A percentile compares a stretch with the other conserved stretches of the same genome.
phyloP scores from a whole-genome alignment of 2,329 filamentous ascomycete species.

The Fusarium begoniae region DNA sequence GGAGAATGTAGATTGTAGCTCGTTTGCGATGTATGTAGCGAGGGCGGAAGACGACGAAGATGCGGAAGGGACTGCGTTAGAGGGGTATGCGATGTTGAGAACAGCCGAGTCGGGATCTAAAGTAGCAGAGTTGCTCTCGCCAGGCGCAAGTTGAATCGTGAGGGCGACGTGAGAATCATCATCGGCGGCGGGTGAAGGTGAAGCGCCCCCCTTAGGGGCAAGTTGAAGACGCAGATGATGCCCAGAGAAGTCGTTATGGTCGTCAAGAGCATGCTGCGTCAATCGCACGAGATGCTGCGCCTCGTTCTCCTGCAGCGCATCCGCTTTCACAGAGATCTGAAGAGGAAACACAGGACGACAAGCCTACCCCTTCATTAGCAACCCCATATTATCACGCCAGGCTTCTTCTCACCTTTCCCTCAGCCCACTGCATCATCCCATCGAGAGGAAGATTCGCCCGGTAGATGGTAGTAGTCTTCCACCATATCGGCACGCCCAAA shows the following conservation, averaged over 20 bases:
- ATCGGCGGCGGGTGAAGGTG: constrained; percentile 38
- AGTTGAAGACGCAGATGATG: constrained; percentile 74
- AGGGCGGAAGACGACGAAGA: constrained; percentile 77
- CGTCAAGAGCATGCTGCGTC: constrained; percentile 88
- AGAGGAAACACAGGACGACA: constrained; percentile 91
- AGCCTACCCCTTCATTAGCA: constrained; percentile 62
- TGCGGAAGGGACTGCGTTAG: constrained; percentile 71
- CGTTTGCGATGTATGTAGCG: constrained; percentile 79
- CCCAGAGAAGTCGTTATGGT: constrained; percentile 84
- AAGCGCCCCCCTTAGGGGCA: constrained; percentile 41
- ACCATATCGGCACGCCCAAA: constrained; percentile 93
- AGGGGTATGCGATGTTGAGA: constrained; percentile 80
- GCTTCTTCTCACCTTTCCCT: constrained; percentile 73
- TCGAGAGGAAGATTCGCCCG: constrained; percentile 83
- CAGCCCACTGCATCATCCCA: constrained; percentile 90
- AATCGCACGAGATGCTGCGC: constrained; percentile 77
- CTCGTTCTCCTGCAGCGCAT: constrained; percentile 71
- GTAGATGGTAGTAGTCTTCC: constrained; percentile 92
- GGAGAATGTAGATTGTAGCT: constrained; percentile 80
- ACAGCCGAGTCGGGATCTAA: constrained; percentile 75
- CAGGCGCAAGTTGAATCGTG: constrained; percentile 74
- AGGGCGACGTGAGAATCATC: constrained; percentile 67
- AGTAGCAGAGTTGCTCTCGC: constrained; percentile 67
- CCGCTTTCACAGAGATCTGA: constrained; percentile 79
- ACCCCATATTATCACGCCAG: not conserved